These are phyloP conservation scores for Leccinum arenicola DNA, from an alignment of 768 basidiomycete species.

Conservation along the genomic window DNA sequence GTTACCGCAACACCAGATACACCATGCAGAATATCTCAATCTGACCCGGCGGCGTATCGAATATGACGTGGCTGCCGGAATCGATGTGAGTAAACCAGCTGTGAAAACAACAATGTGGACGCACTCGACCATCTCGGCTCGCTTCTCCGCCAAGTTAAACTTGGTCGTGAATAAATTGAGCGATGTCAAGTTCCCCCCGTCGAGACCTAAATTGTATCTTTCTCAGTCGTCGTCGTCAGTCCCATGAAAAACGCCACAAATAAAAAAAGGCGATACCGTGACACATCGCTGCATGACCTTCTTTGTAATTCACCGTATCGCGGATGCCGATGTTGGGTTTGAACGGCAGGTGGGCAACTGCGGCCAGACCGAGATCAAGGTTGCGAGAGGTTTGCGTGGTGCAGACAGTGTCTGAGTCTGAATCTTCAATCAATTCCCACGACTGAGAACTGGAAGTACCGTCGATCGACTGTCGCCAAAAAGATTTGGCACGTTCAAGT, in stretches of 20 bases:
- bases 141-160: conserved; percentile 82
- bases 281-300: conserved; percentile 38
- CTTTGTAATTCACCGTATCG: conserved; percentile 59
- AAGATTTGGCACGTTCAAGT: no score
- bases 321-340: conserved; percentile 94
- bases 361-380: conserved; percentile 66
- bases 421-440: no score
- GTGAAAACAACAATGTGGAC: conserved; percentile 26
- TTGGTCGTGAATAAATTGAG: conserved; percentile 98
- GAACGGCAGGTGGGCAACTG: conserved; percentile 87
- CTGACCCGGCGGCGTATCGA: conserved; percentile 92
- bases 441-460: conserved; percentile 5
- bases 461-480: no score
- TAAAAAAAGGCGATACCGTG: conserved; percentile 45
- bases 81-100: background rate
- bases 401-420: conserved; percentile 35
- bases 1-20: conserved; percentile 74
- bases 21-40: conserved; percentile 97
- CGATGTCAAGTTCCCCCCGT: conserved; percentile 72
- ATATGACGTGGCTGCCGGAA: conserved; percentile 73
- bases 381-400: conserved; percentile 56
- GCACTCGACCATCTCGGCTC: conserved; percentile 85
- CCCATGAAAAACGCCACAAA: conserved; percentile 8
- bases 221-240: conserved; percentile 10
- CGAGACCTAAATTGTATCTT: conserved; percentile 68